Evolutionary conservation across 768 basidiomycete species (phyloP), one percentile per base, ranked within the genome.

Genomic region (Terana coerulea): DNA sequence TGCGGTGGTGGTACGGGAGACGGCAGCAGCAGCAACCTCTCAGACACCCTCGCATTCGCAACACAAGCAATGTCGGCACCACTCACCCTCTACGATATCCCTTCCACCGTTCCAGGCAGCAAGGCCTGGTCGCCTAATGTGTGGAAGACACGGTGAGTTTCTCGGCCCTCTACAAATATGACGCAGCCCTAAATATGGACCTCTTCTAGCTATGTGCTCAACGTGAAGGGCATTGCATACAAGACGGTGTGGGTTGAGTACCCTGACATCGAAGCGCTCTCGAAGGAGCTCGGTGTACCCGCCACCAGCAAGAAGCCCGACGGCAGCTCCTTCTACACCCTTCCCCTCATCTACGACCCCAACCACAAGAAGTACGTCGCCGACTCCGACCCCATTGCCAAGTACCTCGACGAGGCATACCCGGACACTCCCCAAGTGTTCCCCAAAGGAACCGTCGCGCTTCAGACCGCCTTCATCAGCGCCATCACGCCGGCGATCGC

Each of bases 301-400:
- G 69, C 75, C 2, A 74, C 71, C 0, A 21, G 44, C 7, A 59
- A 28, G 5, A 62, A 63, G 48, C 49, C 57, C 17, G 67, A 70
- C 50, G 70, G 67, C 1, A 49, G 43, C 15, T 66, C 60, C 1
- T 51, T 51, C 33, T 78, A 79, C 62, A 79, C 76, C 10, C 64
- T 79, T 0, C 81, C 82, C 0, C 67, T 73, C 25, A 78, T 84
- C 48, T 59, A 73, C 55, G 79, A 82, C 57, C 69, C 72, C 0
- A 61, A 61, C 29, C 78, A 75, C 5, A 67, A 66, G 5, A 53
- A 59, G 1, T 49, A 64, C 5, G 30, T 81, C 26, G 55, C 71
- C 9, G 75, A 81, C 28, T 80, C 79, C 0, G 55, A 64, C 33
- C 58, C 54, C 28, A 81, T 83, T 50, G 78, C 75, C 1, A 55